phyloP scores from a whole-genome alignment of 1,284 basidiomycete genomes.

The Pholiota adiposa region DNA sequence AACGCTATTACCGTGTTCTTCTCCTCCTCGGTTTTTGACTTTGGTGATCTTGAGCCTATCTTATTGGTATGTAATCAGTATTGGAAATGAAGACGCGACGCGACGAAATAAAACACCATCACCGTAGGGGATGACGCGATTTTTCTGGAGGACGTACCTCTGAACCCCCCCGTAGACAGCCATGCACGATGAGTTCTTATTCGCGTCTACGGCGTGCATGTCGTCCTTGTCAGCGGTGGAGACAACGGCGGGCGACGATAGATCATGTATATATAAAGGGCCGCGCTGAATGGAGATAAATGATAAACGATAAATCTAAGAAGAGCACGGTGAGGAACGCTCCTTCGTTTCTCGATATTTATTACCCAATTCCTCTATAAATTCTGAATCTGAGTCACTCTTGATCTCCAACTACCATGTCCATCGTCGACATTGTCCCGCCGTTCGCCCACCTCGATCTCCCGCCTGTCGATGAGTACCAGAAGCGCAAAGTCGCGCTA shows the following conservation, averaged over 20 bases:
- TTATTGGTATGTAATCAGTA: background rate
- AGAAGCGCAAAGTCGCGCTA: slow-evolving; percentile 86
- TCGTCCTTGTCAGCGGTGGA: background rate
- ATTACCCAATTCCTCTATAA: slow-evolving; percentile 7
- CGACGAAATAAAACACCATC: background rate
- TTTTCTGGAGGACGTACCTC: background rate
- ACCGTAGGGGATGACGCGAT: background rate
- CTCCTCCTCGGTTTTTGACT: background rate
- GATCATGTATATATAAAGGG: slow-evolving; percentile 1
- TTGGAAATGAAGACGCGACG: background rate
- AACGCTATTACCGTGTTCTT: background rate
- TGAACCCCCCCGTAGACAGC: too few species aligned
- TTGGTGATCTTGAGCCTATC: too few species aligned
- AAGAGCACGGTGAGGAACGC: background rate
- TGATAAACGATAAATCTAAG: slow-evolving; percentile 13
- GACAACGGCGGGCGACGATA: background rate
- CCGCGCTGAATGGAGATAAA: slow-evolving; percentile 15
- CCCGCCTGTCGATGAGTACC: slow-evolving; percentile 79
- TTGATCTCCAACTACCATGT: slow-evolving; percentile 35
- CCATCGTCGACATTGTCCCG: slow-evolving; percentile 35
- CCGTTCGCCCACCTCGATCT: slow-evolving; percentile 56
- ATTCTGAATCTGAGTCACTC: slow-evolving; percentile 10
- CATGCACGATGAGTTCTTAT: background rate
- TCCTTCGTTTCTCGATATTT: slow-evolving; percentile 6
- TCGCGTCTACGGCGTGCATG: background rate